Evolutionary conservation across 2,329 filamentous ascomycete genomes (phyloP).

Genomic region (Cercospora brassicicola): DNA sequence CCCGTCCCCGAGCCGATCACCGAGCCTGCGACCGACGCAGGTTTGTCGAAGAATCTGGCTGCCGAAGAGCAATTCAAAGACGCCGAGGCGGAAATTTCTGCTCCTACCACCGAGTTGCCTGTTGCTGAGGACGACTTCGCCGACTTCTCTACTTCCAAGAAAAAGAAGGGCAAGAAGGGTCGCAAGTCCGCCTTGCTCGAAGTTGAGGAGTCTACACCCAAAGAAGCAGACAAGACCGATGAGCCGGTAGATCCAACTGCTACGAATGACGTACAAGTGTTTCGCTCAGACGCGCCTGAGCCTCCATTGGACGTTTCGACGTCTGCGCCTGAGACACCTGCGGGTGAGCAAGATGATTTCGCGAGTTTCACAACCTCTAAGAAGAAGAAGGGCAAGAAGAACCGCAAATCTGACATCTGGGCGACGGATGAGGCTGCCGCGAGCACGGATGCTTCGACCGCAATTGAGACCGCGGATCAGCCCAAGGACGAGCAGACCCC

Average conservation of each 20-base stretch:
- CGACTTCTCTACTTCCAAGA: slow-evolving; percentile 1
- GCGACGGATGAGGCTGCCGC: background rate
- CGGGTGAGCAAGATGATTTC: background rate
- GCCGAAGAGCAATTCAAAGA: background rate
- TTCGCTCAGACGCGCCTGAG: background rate
- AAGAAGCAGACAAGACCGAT: background rate
- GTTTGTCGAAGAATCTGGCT: background rate
- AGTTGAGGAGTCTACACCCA: background rate
- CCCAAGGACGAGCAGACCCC: background rate
- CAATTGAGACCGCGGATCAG: background rate
- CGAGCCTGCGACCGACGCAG: background rate
- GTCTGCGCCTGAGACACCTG: background rate
- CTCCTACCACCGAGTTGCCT: background rate
- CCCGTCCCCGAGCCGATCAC: background rate
- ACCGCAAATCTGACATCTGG: background rate
- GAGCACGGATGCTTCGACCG: background rate
- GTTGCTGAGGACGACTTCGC: background rate
- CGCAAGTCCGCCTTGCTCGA: background rate
- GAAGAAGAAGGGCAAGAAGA: slow-evolving; percentile 28
- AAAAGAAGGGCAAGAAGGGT: slow-evolving; percentile 27
- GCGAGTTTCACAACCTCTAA: background rate
- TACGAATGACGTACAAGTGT: background rate
- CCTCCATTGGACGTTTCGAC: background rate
- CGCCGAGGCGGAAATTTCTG: background rate
- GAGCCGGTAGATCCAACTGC: background rate